Evolutionary conservation across 2,329 filamentous ascomycete species (phyloP), one percentile per base, ranked within the genome.

Genomic region (Botrytis byssoidea): DNA sequence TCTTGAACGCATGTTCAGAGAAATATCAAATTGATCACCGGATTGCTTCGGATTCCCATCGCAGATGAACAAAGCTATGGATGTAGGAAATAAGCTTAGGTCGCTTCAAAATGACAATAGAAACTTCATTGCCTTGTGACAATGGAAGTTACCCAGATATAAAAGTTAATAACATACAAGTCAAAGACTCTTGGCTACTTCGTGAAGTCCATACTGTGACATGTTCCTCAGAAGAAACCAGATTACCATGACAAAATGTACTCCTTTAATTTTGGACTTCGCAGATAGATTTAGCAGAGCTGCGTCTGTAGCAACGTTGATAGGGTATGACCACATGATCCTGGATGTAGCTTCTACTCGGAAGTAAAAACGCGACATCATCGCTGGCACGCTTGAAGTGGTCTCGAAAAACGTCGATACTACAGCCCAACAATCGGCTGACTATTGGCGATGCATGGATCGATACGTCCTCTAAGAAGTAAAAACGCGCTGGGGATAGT

Each of bases 111-210:
- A 10, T 16, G 48, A 51, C 14, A 4, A 51, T 3, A 7, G 48
- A n/a, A 55, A n/a, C 0, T 7, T 1, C 4, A 12, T 5, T 51
- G 6, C 48, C n/a, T 7, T 55, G 12, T n/a, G n/a, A n/a, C n/a
- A n/a, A n/a, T n/a, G n/a, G n/a, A n/a, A n/a, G n/a, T n/a, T n/a
- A n/a, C n/a, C n/a, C n/a, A n/a, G n/a, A n/a, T n/a, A n/a, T n/a
- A n/a, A n/a, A n/a, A n/a, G n/a, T n/a, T n/a, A n/a, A 48, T 48
- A 51, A 51, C 48, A n/a, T 55, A 55, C 48, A 12, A 12, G 22
- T 51, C 4, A 1, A 3, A 14, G 10, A 14, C 22, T 16, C 5
- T 51, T 16, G 0, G 25, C 12, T 7, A 3, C 0, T n/a, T 25
- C 25, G n/a, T 29, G 14, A 9, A 3, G 5, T 1, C 64, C 64